Base-by-base conservation (phyloP, 768 basidiomycete genomes). In the Candolleomyces eurysporus region DNA sequence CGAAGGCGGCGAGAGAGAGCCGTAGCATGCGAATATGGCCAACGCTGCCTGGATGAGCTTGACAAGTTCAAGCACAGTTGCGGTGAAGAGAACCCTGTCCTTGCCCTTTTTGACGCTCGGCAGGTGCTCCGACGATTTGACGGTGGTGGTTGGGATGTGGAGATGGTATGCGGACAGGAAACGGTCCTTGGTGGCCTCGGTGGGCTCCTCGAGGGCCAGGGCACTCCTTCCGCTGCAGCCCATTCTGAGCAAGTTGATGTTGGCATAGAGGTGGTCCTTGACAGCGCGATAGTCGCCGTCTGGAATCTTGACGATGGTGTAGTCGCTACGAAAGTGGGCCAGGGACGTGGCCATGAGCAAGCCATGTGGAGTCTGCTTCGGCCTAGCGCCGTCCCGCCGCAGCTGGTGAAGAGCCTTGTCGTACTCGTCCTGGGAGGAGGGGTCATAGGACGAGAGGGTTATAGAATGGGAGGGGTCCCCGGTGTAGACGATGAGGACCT, bases 281-380 rank as follows among this genome's bases (percentile, higher is more conserved):
- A 80, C 79, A 43, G 81, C 79, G 19, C 83, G 78, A 72, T 87
- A 90, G 71, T 88, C 79, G 40, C 89, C 92, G 49, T 79, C 74
- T 0, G 91, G 91, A 57, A 94, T 85, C 61, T 84, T 87, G 36
- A 94, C 89, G 62, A 94, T 92, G 59, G 90, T 90, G 71, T 86
- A 91, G 77, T 94, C 92, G 2, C 91, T 92, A 59, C 90, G 90
- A 70, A 94, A 94, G 77, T 91, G 88, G 48, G 91, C 90, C 30
- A 94, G 83, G 11, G 91, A 93, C 30, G 92, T 94, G 59, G 86
- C 84, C 84, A 94, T 86, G 67, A 94, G 79, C 26, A 81, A 74
- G 53, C 92, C 92, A 57, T 86, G 75, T 14, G 82, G 78, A 10
- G 86, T 91, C 83, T 87, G 80, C 71, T 84, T 87, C 2, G 90